Percentiles rank a stretch among this genome's conserved stretches.
phyloP scores from a whole-genome alignment of 2,329 filamentous ascomycete species.

The Hirsutella thompsonii region DNA sequence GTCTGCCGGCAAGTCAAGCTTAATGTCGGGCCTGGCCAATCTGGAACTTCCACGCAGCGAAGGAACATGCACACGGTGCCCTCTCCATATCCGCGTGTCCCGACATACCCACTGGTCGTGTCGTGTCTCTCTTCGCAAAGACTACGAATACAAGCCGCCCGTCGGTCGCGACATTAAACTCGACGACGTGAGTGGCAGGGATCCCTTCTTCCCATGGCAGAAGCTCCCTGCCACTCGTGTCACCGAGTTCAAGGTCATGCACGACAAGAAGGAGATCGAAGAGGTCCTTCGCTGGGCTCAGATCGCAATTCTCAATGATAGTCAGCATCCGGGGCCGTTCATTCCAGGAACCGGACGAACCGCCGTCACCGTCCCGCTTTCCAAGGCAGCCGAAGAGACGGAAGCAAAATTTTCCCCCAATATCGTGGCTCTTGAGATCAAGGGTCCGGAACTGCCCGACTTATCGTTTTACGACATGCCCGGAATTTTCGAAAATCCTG shows the following conservation, averaged over 20 bases:
- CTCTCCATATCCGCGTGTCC: conserved; percentile 64
- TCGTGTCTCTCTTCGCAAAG: conserved; percentile 48
- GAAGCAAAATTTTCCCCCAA: conserved; percentile 71
- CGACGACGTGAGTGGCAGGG: conserved; percentile 32
- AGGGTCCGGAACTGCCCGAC: conserved; percentile 55
- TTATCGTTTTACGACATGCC: conserved; percentile 79
- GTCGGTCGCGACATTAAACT: conserved; percentile 24
- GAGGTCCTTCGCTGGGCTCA: conserved; percentile 62
- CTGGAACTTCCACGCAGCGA: conserved; percentile 59
- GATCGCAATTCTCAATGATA: conserved; percentile 61
- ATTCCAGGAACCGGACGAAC: conserved; percentile 35
- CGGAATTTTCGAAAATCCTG: conserved; percentile 62
- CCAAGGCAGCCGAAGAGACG: conserved; percentile 25
- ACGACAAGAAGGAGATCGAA: conserved; percentile 50
- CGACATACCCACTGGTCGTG: conserved; percentile 51
- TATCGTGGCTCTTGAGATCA: conserved; percentile 63
- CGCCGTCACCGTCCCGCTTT: conserved; percentile 19
- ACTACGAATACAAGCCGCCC: conserved; percentile 44
- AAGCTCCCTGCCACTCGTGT: conserved; percentile 29
- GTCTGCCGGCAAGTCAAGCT: conserved; percentile 66
- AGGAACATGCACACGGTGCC: conserved; percentile 69
- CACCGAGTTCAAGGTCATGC: conserved; percentile 50
- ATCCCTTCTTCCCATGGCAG: conserved; percentile 55
- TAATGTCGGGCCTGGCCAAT: conserved; percentile 52
- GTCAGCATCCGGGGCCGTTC: conserved; percentile 35